Conservation (phyloP, 1,284 basidiomycete genomes). For the Cerrena zonata region DNA sequence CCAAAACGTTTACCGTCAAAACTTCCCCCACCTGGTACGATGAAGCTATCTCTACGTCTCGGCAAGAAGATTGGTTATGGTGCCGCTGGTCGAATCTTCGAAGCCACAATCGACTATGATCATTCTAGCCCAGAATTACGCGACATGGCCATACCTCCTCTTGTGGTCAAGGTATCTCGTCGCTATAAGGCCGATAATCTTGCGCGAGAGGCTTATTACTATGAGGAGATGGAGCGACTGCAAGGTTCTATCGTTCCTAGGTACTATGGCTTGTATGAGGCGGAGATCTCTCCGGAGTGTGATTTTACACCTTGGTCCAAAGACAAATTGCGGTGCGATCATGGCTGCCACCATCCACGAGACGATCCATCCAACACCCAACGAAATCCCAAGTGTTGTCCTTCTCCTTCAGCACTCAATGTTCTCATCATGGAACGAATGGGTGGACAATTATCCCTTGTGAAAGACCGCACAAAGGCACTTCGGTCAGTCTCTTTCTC, state of each 20-base stretch:
- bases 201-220: constrained; percentile 6
- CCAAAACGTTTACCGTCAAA: neutral
- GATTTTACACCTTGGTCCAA: neutral
- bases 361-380: no score
- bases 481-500: no score
- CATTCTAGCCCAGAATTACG: neutral
- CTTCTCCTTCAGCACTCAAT: no score
- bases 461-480: no score
- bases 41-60: neutral
- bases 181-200: neutral
- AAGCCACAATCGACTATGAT: neutral
- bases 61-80: neutral
- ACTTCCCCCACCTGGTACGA: neutral
- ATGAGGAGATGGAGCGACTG: constrained; percentile 10
- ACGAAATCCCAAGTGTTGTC: no score
- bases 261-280: constrained; percentile 5
- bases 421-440: no score
- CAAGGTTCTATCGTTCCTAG: constrained; percentile 7
- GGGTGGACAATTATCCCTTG: no score
- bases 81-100: neutral
- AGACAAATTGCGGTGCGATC: no score
- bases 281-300: neutral
- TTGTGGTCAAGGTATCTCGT: constrained; percentile 4
- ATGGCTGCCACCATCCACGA: no score
- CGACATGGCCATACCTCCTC: constrained; percentile 1